phyloP scores from a whole-genome alignment of 2,329 filamentous ascomycete genomes.

The Pseudogymnoascus sp. region DNA sequence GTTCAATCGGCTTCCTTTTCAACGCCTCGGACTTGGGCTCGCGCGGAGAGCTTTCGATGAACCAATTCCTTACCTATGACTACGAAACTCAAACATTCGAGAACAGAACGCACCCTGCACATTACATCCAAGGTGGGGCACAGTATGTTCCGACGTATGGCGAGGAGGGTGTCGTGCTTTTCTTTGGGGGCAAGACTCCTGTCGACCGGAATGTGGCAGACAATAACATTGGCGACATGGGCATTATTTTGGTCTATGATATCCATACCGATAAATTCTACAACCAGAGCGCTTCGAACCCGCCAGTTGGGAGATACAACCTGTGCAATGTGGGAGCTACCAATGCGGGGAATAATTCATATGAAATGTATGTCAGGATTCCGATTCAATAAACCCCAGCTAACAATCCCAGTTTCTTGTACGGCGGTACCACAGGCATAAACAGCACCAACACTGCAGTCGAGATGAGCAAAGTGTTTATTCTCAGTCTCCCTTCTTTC shows the following conservation, averaged over 20 bases:
- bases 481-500: constrained; percentile 18
- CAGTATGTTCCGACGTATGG: constrained; percentile 13
- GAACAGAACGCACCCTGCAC: constrained; percentile 8
- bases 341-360: constrained; percentile 11
- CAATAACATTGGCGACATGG: neutral
- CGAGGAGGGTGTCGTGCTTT: constrained; percentile 12
- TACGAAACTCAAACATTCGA: neutral
- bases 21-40: neutral
- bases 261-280: constrained; percentile 11
- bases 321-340: constrained; percentile 10
- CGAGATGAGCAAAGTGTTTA: constrained; percentile 13
- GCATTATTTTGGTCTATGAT: constrained; percentile 12
- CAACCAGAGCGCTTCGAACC: constrained; percentile 10
- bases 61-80: constrained; percentile 1
- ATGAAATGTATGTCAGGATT: constrained; percentile 13
- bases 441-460: neutral
- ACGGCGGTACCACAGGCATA: constrained; percentile 1
- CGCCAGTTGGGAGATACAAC: constrained; percentile 3
- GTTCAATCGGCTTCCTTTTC: neutral
- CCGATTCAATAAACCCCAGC: neutral
- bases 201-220: neutral
- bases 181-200: constrained; percentile 11
- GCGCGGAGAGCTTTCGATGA: neutral
- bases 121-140: constrained; percentile 8
- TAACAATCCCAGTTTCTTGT: constrained; percentile 10